A percentile compares a stretch with the other conserved stretches of the same genome.
Evolutionary conservation across 805 yeast genomes (phyloP).

Genomic region (Pichia manshurica): DNA sequence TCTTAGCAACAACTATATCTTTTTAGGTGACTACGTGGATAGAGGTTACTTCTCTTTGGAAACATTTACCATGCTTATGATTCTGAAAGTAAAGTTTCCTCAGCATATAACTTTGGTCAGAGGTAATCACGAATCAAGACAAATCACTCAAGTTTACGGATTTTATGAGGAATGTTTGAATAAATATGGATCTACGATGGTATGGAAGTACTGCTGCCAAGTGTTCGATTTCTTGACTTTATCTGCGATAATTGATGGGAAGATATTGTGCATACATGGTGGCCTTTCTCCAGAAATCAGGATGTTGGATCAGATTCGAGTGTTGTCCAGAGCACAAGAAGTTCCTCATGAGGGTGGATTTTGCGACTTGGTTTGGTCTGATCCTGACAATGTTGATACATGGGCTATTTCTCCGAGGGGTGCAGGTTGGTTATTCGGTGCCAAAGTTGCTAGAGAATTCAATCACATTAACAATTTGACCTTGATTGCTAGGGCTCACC

Average conservation of each 20-base stretch:
- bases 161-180: constrained; percentile 93
- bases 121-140: constrained; percentile 97
- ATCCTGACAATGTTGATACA: constrained; percentile 94
- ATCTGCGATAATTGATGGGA: constrained; percentile 95
- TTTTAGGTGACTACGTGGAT: constrained; percentile 94
- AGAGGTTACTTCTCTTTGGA: constrained; percentile 95
- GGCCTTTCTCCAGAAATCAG: constrained; percentile 96
- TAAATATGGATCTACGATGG: constrained; percentile 90
- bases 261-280: constrained; percentile 92
- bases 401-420: constrained; percentile 99
- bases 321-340: constrained; percentile 91
- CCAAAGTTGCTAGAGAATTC: constrained; percentile 90
- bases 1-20: constrained; percentile 55
- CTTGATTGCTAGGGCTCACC: constrained; percentile 94
- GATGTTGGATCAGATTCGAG: constrained; percentile 95
- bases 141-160: constrained; percentile 98
- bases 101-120: constrained; percentile 82
- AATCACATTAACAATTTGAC: constrained; percentile 88
- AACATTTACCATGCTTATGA: constrained; percentile 90
- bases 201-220: constrained; percentile 95
- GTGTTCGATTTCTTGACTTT: constrained; percentile 90
- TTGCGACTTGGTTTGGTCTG: constrained; percentile 96
- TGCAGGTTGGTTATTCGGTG: constrained; percentile 97
- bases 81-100: constrained; percentile 68
- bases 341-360: constrained; percentile 99